Conservation (phyloP, 768 basidiomycete genomes). For the Mycena albidolilacea region DNA sequence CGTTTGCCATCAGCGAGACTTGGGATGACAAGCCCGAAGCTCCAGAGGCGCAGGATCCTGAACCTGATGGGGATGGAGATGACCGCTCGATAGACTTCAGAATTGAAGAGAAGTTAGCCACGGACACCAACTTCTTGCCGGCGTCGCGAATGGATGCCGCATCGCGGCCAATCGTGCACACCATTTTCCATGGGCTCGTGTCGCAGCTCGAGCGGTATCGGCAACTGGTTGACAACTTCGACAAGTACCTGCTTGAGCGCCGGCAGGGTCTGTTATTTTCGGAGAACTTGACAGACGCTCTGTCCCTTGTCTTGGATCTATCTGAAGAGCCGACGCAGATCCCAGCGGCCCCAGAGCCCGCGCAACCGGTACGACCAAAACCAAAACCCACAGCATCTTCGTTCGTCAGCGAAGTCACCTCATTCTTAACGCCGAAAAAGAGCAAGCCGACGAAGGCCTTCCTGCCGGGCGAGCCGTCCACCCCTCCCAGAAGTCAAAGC, state of each 20-base stretch:
- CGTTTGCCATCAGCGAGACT: slow-evolving; percentile 69
- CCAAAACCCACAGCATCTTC: slow-evolving; percentile 67
- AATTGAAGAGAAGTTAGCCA: slow-evolving; percentile 75
- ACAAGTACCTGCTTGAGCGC: slow-evolving; percentile 87
- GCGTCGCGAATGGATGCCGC: slow-evolving; percentile 80
- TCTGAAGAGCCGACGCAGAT: slow-evolving; percentile 58
- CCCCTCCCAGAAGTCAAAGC: slow-evolving; percentile 57
- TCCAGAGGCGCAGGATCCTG: slow-evolving; percentile 39
- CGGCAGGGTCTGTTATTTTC: slow-evolving; percentile 92
- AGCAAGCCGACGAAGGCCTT: slow-evolving; percentile 59
- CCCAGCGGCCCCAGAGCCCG: slow-evolving; percentile 46
- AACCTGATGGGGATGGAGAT: slow-evolving; percentile 72
- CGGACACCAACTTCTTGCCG: slow-evolving; percentile 71
- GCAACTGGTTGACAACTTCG: slow-evolving; percentile 81
- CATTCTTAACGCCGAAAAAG: slow-evolving; percentile 86
- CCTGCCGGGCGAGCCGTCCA: slow-evolving; percentile 57
- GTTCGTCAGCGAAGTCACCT: slow-evolving; percentile 66
- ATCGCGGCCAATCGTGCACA: slow-evolving; percentile 84
- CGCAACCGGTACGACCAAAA: slow-evolving; percentile 62
- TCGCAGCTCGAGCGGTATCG: slow-evolving; percentile 88
- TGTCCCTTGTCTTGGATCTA: slow-evolving; percentile 80
- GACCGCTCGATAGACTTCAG: slow-evolving; percentile 86
- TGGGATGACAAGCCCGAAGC: slow-evolving; percentile 36
- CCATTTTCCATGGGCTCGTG: slow-evolving; percentile 86
- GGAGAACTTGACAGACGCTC: slow-evolving; percentile 92